A percentile compares a stretch with the other conserved stretches of the same genome.
Evolutionary conservation across 208 protist genomes (phyloP).

Genomic region (Wallacemonas sp.): DNA sequence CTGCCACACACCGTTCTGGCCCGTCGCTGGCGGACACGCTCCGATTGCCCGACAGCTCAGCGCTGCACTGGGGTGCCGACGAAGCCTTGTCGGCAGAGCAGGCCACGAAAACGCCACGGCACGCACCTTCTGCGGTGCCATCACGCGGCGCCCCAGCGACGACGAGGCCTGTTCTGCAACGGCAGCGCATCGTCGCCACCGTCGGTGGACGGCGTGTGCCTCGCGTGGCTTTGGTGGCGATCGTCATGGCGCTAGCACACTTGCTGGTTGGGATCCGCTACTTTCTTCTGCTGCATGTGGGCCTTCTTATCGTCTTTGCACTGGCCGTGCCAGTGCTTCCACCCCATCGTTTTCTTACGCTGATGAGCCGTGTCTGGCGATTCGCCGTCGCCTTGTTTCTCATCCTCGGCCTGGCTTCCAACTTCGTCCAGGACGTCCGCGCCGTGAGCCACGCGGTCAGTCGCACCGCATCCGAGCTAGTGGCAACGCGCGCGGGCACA

Average conservation of each 20-base stretch:
- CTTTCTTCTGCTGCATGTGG: constrained; percentile 46
- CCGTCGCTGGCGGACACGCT: no score
- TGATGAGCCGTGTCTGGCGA: constrained; percentile 48
- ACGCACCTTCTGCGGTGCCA: no score
- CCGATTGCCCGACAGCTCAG: no score
- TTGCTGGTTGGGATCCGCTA: constrained; percentile 32
- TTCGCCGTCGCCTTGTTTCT: constrained; percentile 40
- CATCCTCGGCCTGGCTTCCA: constrained; percentile 37
- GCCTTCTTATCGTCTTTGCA: constrained; percentile 38
- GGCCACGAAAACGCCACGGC: no score
- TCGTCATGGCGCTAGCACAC: constrained; percentile 34
- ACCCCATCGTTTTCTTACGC: constrained; percentile 18
- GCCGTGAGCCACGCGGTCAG: constrained; percentile 41
- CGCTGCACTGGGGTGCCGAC: no score
- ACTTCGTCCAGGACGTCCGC: constrained; percentile 44
- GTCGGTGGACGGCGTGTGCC: constrained; percentile 27
- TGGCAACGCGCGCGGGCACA: constrained; percentile 16
- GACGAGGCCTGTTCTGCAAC: neutral
- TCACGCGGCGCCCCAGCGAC: no score
- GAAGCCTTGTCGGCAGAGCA: no score
- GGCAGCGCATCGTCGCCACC: constrained; percentile 28
- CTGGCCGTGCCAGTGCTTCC: constrained; percentile 27
- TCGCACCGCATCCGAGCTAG: constrained; percentile 45
- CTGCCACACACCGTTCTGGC: no score
- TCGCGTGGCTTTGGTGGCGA: constrained; percentile 23